Conservation (phyloP, 2,329 filamentous ascomycete genomes). For the Alternaria ventricosa region DNA sequence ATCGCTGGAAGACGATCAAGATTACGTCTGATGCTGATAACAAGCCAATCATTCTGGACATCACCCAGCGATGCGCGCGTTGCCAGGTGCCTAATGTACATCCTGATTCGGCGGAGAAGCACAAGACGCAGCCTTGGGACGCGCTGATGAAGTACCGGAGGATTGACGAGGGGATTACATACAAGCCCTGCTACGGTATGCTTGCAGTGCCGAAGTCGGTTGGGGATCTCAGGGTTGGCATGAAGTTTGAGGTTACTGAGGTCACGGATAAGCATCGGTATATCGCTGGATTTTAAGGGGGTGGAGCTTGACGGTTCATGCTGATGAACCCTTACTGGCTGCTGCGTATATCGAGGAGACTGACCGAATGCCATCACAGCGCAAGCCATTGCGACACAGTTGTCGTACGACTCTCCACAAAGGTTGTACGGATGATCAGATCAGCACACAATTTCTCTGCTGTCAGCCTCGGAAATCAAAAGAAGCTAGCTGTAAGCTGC, state of each 20-base stretch:
- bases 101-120: conserved; percentile 65
- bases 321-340: no score
- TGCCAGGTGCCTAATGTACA: conserved; percentile 72
- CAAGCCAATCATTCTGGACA: conserved; percentile 57
- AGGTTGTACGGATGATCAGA: not conserved
- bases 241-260: conserved; percentile 63
- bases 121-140: conserved; percentile 67
- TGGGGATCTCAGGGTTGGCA: conserved; percentile 63
- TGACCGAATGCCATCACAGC: not conserved
- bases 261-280: conserved; percentile 65
- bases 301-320: not conserved
- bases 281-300: conserved; percentile 46
- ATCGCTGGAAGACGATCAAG: conserved; percentile 66
- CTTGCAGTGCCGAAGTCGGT: conserved; percentile 66
- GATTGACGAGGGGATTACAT: conserved; percentile 66
- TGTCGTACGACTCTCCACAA: not conserved
- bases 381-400: not conserved
- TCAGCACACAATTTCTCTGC: not conserved
- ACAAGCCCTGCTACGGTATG: conserved; percentile 73
- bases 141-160: conserved; percentile 66
- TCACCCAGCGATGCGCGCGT: conserved; percentile 65
- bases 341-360: not conserved
- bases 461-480: not conserved
- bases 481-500: not conserved
- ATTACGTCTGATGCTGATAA: conserved; percentile 38